Evolutionary conservation across 805 yeast genomes (phyloP).

Genomic region (Wickerhamomyces mucosus): DNA sequence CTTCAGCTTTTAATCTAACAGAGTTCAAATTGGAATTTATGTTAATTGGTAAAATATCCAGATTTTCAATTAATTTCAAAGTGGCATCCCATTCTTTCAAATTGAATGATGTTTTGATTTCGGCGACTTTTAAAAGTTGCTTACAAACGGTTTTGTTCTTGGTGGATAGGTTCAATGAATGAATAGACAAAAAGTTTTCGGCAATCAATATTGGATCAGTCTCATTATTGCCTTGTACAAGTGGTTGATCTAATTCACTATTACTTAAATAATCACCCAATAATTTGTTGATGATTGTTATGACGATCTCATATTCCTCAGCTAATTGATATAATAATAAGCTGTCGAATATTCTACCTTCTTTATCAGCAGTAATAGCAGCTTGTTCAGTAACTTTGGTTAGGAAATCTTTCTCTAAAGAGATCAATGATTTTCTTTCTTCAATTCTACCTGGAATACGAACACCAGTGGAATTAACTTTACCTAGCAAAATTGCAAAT

Average conservation of each 20-base stretch:
- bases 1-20: constrained; percentile 63
- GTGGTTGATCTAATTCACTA: constrained; percentile 55
- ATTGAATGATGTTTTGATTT: constrained; percentile 53
- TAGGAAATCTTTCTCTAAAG: constrained; percentile 52
- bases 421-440: constrained; percentile 57
- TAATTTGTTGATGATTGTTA: constrained; percentile 61
- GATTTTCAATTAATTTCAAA: constrained; percentile 41
- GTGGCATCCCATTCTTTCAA: constrained; percentile 50
- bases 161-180: constrained; percentile 48
- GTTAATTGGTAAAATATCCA: constrained; percentile 59
- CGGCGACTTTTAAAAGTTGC: constrained; percentile 54
- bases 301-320: constrained; percentile 78
- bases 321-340: constrained; percentile 78
- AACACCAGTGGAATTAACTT: constrained; percentile 65
- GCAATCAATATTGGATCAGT: constrained; percentile 32
- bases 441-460: constrained; percentile 80
- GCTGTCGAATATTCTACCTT: constrained; percentile 82
- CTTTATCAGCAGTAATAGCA: constrained; percentile 82
- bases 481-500: constrained; percentile 76
- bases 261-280: constrained; percentile 70
- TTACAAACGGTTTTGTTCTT: constrained; percentile 58
- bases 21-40: constrained; percentile 19
- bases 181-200: constrained; percentile 29
- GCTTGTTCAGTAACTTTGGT: constrained; percentile 72
- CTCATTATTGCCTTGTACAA: constrained; percentile 28